Base-by-base conservation (phyloP, 2,329 filamentous ascomycete genomes). In the Fusarium pseudoanthophilum region DNA sequence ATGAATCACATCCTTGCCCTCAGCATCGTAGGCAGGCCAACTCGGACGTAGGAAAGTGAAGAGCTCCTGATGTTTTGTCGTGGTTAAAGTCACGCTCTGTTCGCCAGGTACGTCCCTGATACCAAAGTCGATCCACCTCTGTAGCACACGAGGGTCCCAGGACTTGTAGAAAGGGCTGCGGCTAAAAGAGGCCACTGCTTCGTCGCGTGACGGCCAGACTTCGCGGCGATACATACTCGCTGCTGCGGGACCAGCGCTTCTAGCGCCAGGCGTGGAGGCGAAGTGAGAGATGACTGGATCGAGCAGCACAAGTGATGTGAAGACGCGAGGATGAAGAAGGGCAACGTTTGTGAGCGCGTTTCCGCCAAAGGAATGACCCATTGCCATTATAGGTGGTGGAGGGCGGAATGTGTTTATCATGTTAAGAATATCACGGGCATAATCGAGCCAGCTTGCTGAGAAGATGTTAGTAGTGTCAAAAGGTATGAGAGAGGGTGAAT, bases 351-450 rank as follows among this genome's bases (percentile, higher is more conserved):
- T 86, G 60, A 98, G 87, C 66, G 93, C 89, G 79, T 89, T 90
- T 73, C 88, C 95, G 75, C 95, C 95, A 86, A 97, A 95, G 76
- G 94, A 97, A 83, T 98, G 95, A 21, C 94, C 95, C 34, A 98
- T 82, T 64, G 93, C 95, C 71, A 98, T 83, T 26, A 98, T 85
- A 4, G 95, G 95, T 2, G 92, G 92, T 18, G 93, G 92, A 88
- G 87, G 84, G 46, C 94, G 92, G 83, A 97, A 95, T 60, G 90
- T 87, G 82, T 97, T 98, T 84, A 96, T 88, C 83, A 98, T 89
- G 79, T 95, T 90, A 24, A 96, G 87, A 8, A 97, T 89, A 81
- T 98, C 95, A 52, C 95, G 90, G 51, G 93, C 85, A 80, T 96
- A 91, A 83, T 98, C 95, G 72, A 91, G 87, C 95, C 95, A 98